Evolutionary conservation across 352 stramenopile species (phyloP).

Genomic region (Phytophthora podocarpi): DNA sequence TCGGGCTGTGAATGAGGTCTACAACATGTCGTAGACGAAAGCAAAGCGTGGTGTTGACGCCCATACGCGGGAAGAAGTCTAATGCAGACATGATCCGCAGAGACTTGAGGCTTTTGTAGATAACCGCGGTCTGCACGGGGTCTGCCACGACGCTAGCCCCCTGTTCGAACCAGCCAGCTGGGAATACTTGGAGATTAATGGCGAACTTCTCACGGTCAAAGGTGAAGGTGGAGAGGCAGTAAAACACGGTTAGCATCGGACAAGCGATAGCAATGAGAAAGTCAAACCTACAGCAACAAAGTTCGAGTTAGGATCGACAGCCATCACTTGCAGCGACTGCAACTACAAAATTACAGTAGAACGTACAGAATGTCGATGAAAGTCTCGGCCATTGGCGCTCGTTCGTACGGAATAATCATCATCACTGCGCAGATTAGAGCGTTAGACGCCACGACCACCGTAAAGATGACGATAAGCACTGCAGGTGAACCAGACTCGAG

Average conservation of each 20-base stretch:
- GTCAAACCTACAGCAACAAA: constrained; percentile 32
- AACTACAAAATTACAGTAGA: no score
- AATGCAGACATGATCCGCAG: constrained; percentile 35
- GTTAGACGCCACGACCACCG: constrained; percentile 20
- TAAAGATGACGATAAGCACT: constrained; percentile 20
- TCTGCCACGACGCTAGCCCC: constrained; percentile 27
- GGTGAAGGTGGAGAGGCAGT: constrained; percentile 26
- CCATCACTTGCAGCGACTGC: no score
- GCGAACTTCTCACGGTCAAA: constrained; percentile 28
- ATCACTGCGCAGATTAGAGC: constrained; percentile 11
- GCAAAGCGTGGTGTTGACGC: constrained; percentile 33
- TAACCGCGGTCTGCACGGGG: constrained; percentile 22
- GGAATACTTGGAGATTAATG: constrained; percentile 31
- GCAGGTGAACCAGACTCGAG: constrained; percentile 25
- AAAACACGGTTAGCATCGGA: constrained; percentile 29
- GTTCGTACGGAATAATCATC: constrained; percentile 24
- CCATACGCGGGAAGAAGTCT: constrained; percentile 36
- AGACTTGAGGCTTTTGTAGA: constrained; percentile 37
- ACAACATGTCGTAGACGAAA: constrained; percentile 16
- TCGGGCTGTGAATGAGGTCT: constrained; percentile 8
- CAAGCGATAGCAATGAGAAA: constrained; percentile 25
- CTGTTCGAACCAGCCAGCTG: constrained; percentile 31
- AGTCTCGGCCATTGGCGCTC: constrained; percentile 9
- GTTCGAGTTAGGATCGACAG: no score
- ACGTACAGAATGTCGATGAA: constrained; percentile 39